Evolutionary conservation across 768 basidiomycete species (phyloP).

Genomic region (Rhizopogon vesiculosus): DNA sequence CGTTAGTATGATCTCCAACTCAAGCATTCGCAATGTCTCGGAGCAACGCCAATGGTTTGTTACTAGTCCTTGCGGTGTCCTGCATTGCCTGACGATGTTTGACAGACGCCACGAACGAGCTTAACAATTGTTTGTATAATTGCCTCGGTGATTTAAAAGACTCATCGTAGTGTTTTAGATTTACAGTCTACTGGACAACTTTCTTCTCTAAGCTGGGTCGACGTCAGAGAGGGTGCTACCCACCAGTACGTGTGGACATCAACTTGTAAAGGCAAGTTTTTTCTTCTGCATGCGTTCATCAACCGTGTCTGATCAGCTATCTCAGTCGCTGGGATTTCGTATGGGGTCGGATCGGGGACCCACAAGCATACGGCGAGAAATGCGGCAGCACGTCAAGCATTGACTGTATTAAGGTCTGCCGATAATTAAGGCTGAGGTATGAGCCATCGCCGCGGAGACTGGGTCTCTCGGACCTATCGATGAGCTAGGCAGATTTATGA

Average conservation of each 20-base stretch:
- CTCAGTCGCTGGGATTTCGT: constrained; percentile 46
- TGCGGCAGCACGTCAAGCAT: constrained; percentile 28
- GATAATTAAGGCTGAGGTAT: constrained; percentile 10
- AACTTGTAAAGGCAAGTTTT: constrained; percentile 50
- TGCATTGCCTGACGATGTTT: not conserved
- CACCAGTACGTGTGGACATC: constrained; percentile 51
- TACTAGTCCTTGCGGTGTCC: not conserved
- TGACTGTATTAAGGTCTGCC: constrained; percentile 30
- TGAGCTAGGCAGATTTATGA: not conserved
- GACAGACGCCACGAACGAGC: constrained; percentile 24
- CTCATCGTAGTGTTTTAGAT: constrained; percentile 31
- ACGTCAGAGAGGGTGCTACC: constrained; percentile 37
- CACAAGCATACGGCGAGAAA: constrained; percentile 51
- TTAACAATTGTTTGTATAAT: constrained; percentile 38
- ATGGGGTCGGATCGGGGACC: constrained; percentile 44
- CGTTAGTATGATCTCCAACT: constrained; percentile 8
- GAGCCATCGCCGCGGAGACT: not conserved
- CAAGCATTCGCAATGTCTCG: constrained; percentile 18
- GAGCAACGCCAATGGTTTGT: constrained; percentile 3
- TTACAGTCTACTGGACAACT: constrained; percentile 43
- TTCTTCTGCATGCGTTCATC: constrained; percentile 1
- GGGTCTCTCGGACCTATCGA: not conserved
- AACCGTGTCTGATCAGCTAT: constrained; percentile 7
- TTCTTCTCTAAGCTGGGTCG: constrained; percentile 51
- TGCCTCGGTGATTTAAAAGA: not conserved